Base-by-base conservation (phyloP, 1,284 basidiomycete genomes). In the Inonotus hispidus region DNA sequence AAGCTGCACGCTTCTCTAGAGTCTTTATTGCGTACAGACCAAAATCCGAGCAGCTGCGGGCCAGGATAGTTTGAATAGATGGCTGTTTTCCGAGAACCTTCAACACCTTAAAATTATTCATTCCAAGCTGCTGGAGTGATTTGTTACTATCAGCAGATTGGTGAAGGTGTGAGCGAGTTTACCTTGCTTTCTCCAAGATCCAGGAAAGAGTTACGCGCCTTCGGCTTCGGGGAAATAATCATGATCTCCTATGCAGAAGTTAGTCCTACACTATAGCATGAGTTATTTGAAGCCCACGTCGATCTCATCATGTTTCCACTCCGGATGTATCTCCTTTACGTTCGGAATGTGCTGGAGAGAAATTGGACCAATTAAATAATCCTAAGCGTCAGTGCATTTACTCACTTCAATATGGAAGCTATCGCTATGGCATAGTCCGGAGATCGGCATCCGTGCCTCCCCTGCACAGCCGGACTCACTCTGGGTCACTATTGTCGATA, bases 11-110 rank as follows among this genome's bases (percentile, higher is more conserved):
- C 68, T 86, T 88, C 19, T 79, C 79, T 66, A 85, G 81, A 2
- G 82, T 79, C 70, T 87, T 88, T 74, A 88, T 78, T 10, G 82
- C 82, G 67, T 81, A 82, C 4, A 84, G 70, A 14, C 71, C 64
- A 2, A 70, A 66, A 6, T 73, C 71, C 0, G 71, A 66, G 23
- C 73, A 73, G 64, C 79, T 72, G 63, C 75, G 72, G 32, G 79
- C 79, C 43, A 81, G 70, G 0, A 80, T 67, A 23, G 79, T 78
- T 67, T 82, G 79, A 19, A 81, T 81, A 0, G 81, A 81, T 61
- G 80, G 82, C 1, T 82, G 82, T 68, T 79, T 82, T 2, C 82
- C 82, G 2, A 84, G 67, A 0, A 83, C 82, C 14, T 78, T 71
- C 61, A 83, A 75, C 59, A 83, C 75, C 65, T 84, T 80, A 68